These are phyloP conservation scores for Rhinocladiella mackenziei DNA, from an alignment of 2,329 filamentous ascomycete species.

Conservation along the genomic window DNA sequence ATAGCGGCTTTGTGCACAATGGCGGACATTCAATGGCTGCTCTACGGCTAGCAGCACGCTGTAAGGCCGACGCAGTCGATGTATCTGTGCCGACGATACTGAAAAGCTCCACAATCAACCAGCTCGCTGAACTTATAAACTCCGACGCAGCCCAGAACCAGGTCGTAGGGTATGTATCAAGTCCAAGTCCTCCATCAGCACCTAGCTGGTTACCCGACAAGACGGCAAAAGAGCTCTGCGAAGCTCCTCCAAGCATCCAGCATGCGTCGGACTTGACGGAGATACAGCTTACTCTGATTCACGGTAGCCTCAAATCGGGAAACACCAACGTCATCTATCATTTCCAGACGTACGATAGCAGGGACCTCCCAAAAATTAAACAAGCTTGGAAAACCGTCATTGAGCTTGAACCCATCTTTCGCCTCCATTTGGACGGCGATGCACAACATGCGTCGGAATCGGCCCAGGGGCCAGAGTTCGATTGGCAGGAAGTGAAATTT, in stretches of 20 bases:
- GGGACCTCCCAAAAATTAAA: constrained; percentile 26
- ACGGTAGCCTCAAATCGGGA: constrained; percentile 21
- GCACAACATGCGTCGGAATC: constrained; percentile 4
- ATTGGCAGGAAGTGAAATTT: constrained; percentile 16
- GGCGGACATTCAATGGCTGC: constrained; percentile 4
- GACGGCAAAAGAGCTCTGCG: too few relatives aligned
- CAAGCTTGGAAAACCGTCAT: constrained; percentile 31
- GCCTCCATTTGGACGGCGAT: constrained; percentile 17
- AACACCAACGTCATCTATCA: constrained; percentile 30
- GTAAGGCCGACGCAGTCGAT: neutral
- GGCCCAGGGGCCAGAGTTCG: constrained; percentile 4
- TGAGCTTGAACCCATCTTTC: constrained; percentile 31
- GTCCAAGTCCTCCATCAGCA: too few relatives aligned
- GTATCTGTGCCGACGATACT: constrained; percentile 2
- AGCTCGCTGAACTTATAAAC: too few relatives aligned
- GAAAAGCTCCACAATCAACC: neutral
- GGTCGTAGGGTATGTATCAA: too few relatives aligned
- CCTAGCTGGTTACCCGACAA: too few relatives aligned
- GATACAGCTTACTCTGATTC: constrained; percentile 31
- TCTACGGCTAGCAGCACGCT: neutral
- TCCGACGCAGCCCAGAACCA: too few relatives aligned
- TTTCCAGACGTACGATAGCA: constrained; percentile 22
- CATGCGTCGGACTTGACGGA: too few relatives aligned
- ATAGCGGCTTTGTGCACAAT: neutral
- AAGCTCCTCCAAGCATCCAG: too few relatives aligned